A percentile compares a stretch with the other conserved stretches of the same genome.
These are phyloP conservation scores for Chrysosphaeria jannelii DNA, from an alignment of 2,329 filamentous ascomycete genomes.

Conservation along the genomic window DNA sequence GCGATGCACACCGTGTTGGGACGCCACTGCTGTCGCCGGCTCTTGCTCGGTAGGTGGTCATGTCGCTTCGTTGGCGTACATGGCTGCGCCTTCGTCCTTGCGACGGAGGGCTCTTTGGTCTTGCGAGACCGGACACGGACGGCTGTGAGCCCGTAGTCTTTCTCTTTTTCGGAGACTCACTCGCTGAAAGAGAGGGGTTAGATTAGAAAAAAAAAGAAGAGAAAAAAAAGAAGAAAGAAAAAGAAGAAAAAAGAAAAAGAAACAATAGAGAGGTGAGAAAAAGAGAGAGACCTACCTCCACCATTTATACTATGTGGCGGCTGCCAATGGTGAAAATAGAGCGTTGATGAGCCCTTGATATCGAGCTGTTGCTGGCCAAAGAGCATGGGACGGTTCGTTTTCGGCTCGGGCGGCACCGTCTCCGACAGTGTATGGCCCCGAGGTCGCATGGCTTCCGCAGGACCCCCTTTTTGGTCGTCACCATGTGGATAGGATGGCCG, in stretches of 20 bases:
- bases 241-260: constrained; percentile 1
- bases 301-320: constrained; percentile 28
- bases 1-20: too few relatives aligned
- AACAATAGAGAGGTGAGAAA: constrained; percentile 1
- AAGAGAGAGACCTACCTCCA: constrained; percentile 11
- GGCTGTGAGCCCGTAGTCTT: constrained; percentile 35
- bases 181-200: constrained; percentile 1
- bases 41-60: constrained; percentile 18
- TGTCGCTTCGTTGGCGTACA: constrained; percentile 32
- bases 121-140: constrained; percentile 16
- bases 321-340: constrained; percentile 86
- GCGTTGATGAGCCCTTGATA: constrained; percentile 35
- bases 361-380: constrained; percentile 24
- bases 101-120: constrained; percentile 20
- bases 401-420: constrained; percentile 13
- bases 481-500: too few relatives aligned
- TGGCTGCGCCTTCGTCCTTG: constrained; percentile 25
- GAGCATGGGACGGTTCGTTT: constrained; percentile 14
- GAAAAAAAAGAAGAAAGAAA: constrained; percentile 2
- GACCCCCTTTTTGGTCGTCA: too few relatives aligned
- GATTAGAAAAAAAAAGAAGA: constrained; percentile 5
- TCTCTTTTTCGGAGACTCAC: constrained; percentile 55
- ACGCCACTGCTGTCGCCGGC: too few relatives aligned
- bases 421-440: background rate
- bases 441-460: too few relatives aligned